phyloP scores from a whole-genome alignment of 2,329 filamentous ascomycete species.

The Cordyceps farinosa region DNA sequence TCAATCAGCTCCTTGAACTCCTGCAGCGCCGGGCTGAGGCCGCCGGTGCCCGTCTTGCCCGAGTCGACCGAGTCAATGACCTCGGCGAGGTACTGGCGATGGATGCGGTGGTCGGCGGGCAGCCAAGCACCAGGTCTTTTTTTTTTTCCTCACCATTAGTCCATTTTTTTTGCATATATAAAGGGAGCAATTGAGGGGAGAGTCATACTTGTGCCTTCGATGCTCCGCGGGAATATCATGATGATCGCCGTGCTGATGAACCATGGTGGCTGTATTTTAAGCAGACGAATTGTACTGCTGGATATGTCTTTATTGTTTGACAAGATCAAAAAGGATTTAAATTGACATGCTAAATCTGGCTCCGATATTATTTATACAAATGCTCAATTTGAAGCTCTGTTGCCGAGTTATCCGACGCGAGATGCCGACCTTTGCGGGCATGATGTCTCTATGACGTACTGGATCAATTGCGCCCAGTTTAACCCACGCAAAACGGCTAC shows the following conservation, averaged over 20 bases:
- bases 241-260: slow-evolving; percentile 48
- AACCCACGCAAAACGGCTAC: not conserved
- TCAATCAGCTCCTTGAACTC: slow-evolving; percentile 68
- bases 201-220: slow-evolving; percentile 40
- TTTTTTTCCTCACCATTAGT: not conserved
- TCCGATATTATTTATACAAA: not conserved
- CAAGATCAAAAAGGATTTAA: not conserved
- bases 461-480: not conserved
- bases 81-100: slow-evolving; percentile 59
- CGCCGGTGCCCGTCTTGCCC: slow-evolving; percentile 33
- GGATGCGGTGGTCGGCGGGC: slow-evolving; percentile 58
- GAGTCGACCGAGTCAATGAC: slow-evolving; percentile 50
- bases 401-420: slow-evolving; percentile 6
- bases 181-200: not conserved
- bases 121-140: slow-evolving; percentile 55
- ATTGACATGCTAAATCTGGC: not conserved
- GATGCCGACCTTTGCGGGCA: not conserved
- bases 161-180: not conserved
- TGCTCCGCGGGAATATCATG: slow-evolving; percentile 49
- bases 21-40: slow-evolving; percentile 56
- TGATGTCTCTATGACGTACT: slow-evolving; percentile 10
- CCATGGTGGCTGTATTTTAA: slow-evolving; percentile 36
- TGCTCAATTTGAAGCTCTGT: not conserved
- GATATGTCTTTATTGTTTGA: not conserved
- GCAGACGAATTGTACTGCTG: no score